Conservation (phyloP, 345 rosid species). For the Populus deltoides region DNA sequence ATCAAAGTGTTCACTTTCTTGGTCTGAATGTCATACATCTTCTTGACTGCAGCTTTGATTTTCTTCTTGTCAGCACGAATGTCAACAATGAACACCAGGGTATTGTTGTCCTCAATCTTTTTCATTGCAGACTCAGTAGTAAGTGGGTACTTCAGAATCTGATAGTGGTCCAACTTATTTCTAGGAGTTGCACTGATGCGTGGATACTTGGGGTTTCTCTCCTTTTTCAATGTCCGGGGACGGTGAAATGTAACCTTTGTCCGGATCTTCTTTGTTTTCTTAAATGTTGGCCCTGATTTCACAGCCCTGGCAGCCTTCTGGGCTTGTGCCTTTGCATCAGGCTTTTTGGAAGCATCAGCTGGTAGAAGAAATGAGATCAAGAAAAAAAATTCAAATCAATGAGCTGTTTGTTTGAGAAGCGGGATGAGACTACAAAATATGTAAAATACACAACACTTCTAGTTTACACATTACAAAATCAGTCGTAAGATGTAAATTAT, state of each 20-base stretch:
- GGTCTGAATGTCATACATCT: conserved; percentile 90
- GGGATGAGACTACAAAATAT: not conserved
- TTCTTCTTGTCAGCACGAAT: conserved; percentile 88
- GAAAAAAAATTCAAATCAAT: too few relatives aligned
- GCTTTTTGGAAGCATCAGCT: conserved; percentile 51
- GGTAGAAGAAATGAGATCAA: too few relatives aligned
- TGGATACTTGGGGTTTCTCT: conserved; percentile 71
- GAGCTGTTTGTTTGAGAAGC: too few relatives aligned
- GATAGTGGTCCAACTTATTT: conserved; percentile 88
- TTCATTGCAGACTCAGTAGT: conserved; percentile 95
- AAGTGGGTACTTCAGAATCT: conserved; percentile 85
- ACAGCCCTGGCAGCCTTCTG: conserved; percentile 87
- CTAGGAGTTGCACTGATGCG: conserved; percentile 74
- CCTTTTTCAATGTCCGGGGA: conserved; percentile 77
- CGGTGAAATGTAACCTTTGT: conserved; percentile 89
- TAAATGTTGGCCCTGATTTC: conserved; percentile 65
- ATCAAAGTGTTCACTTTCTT: conserved; percentile 94
- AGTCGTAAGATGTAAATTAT: not conserved
- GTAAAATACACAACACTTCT: not conserved
- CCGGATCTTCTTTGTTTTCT: conserved; percentile 77
- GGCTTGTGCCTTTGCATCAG: conserved; percentile 81
- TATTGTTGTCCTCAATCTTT: conserved; percentile 93
- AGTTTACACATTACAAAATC: not conserved
- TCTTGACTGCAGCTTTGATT: conserved; percentile 87
- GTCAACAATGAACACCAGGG: conserved; percentile 94